Base-by-base conservation (phyloP, 371 early-diverging fungal genomes). In the Mucor lusitanicus region DNA sequence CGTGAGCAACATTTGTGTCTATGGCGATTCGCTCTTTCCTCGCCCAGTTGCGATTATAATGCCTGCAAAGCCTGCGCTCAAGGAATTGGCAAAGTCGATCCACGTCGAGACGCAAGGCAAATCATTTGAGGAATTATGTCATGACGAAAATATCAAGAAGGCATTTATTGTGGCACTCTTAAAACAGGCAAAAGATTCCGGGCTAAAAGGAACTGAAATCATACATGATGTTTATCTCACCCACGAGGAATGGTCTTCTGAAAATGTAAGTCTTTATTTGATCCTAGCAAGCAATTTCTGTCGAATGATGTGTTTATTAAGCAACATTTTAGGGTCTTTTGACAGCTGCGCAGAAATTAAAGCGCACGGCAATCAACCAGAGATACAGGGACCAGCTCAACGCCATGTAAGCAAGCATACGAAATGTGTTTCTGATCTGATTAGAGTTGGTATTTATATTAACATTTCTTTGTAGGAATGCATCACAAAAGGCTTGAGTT, bases 281-380 rank as follows among this genome's bases (percentile, higher is more conserved):
- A n/a, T n/a, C n/a, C n/a, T n/a, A n/a, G n/a, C n/a, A n/a, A n/a
- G n/a, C 1, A 35, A 35, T 35, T 32, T 30, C 65, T 67, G 63
- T 37, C 66, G 13, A 46, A 58, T 23, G 48, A 46, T 40, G 44
- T 30, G 37, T 3, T 35, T 35, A 35, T 12, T 9, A 35, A 12
- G 3, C 12, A 12, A 21, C 62, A 50, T 60, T 62, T 25, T 77
- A 83, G 78, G 84, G 87, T 50, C 55, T 90, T 61, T 75, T 95
- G 81, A 98, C 99, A 9, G 95, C 98, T 13, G 95, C 97, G 13
- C 92, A 92, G 78, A 99, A 99, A 80, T 73, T 97, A 42, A 95
- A 96, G 82, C 89, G 99, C 64, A 86, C 85, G 54, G 91, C 88
- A 35, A 87, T 97, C 55, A 79, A 87, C 59, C 76, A 86, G 42